These are phyloP conservation scores for Pichia kudriavzevii DNA, from an alignment of 1,139 yeast species.

Conservation along the genomic window DNA sequence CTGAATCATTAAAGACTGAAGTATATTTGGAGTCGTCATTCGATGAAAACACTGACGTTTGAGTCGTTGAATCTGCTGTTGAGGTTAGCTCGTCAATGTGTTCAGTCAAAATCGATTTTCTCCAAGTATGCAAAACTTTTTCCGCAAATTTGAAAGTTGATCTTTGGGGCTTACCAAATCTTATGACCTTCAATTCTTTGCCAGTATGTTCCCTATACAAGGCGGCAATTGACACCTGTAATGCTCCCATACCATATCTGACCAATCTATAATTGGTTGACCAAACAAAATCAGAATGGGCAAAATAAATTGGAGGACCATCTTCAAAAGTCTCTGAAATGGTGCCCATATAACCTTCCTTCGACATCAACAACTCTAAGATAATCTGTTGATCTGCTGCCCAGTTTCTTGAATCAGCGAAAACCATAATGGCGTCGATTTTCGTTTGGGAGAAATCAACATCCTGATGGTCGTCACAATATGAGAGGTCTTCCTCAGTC, in stretches of 20 bases:
- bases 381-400: conserved; percentile 87
- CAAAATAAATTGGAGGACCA: conserved; percentile 77
- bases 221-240: conserved; percentile 79
- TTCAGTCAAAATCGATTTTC: conserved; percentile 68
- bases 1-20: conserved; percentile 11
- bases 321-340: conserved; percentile 59
- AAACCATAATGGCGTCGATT: conserved; percentile 68
- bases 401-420: conserved; percentile 84
- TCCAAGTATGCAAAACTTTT: conserved; percentile 67
- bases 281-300: conserved; percentile 86
- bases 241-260: conserved; percentile 86
- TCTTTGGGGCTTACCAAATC: conserved; percentile 81
- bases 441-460: conserved; percentile 57
- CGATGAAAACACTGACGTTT: conserved; percentile 11
- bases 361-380: conserved; percentile 64
- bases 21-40: conserved; percentile 10
- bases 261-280: conserved; percentile 75
- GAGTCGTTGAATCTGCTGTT: conserved; percentile 20
- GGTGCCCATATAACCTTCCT: conserved; percentile 79
- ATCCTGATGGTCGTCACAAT: conserved; percentile 41
- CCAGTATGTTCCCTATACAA: conserved; percentile 77
- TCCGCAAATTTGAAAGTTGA: conserved; percentile 78
- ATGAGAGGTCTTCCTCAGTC: conserved; percentile 57
- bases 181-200: conserved; percentile 61
- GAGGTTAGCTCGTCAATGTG: conserved; percentile 50